Evolutionary conservation across 1,139 yeast species (phyloP).

Genomic region (Citeromyces hawaiiensis): DNA sequence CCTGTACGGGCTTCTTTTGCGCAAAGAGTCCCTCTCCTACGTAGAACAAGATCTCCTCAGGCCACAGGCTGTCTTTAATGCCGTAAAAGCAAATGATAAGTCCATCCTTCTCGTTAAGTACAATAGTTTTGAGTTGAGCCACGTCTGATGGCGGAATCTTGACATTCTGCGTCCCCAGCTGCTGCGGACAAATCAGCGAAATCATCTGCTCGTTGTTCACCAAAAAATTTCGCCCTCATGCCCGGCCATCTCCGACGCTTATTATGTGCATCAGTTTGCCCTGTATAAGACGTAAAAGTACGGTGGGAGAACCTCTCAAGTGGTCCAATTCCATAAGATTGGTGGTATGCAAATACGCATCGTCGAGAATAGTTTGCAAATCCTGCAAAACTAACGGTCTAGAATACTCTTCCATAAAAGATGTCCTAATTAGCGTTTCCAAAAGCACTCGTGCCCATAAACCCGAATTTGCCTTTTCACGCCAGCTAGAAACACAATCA

Average conservation of each 20-base stretch:
- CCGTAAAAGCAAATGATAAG: conserved; percentile 41
- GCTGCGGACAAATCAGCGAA: conserved; percentile 36
- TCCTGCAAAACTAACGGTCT: conserved; percentile 28
- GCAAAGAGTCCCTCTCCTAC: conserved; percentile 19
- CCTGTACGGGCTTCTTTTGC: conserved; percentile 19
- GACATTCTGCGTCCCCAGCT: conserved; percentile 36
- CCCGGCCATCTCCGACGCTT: conserved; percentile 42
- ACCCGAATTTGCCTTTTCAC: conserved; percentile 29
- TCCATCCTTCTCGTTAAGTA: conserved; percentile 27
- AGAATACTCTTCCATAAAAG: conserved; percentile 29
- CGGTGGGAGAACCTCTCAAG: conserved; percentile 39
- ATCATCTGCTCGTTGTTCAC: conserved; percentile 34
- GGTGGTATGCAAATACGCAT: conserved; percentile 35
- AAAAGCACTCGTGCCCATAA: conserved; percentile 45
- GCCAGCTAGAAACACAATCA: conserved; percentile 54
- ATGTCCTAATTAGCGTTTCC: conserved; percentile 31
- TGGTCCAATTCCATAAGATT: conserved; percentile 38
- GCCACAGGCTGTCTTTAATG: conserved; percentile 37
- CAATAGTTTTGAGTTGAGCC: conserved; percentile 32
- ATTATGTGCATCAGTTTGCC: conserved; percentile 25
- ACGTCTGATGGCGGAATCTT: conserved; percentile 31
- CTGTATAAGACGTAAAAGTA: conserved; percentile 34
- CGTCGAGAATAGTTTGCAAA: conserved; percentile 33
- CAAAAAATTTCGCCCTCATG: conserved; percentile 31
- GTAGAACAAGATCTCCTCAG: conserved; percentile 28